Base-by-base conservation (phyloP, 768 basidiomycete genomes). In the Clavaria fumosa region DNA sequence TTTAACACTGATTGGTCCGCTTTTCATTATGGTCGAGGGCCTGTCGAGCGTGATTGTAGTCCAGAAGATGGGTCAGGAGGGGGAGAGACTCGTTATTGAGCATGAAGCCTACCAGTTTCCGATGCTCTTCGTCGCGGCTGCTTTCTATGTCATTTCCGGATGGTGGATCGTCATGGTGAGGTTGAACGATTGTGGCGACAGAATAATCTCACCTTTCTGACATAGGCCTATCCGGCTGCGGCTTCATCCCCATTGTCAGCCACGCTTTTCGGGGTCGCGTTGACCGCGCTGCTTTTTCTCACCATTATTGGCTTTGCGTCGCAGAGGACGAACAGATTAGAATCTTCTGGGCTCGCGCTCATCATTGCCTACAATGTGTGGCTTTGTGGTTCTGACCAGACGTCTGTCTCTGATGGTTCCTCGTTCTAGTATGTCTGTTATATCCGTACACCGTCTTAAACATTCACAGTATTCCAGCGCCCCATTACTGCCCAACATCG, bases 331-430 rank as follows among this genome's bases (percentile, higher is more conserved):
- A 93, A 93, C 49, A 81, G 93, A 34, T 79, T 95, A 39, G 91
- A 96, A 55, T 88, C 88, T 3, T 78, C 82, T 2, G 75, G 83
- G 34, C 72, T 96, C 19, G 78, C 85, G 3, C 63, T 91, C 19
- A 86, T 91, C 54, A 70, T 95, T 28, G 84, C 86, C 4, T 89
- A 85, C 55, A 86, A 86, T 45, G 70, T 90, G 23, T 90, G 88
- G 88, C 64, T 89, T 23, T 86, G 84, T 50, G 82, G 82, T 12
- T 78, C 81, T 46, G 79, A 82, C 53, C 70, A 74, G 45, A 69
- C 72, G 38, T 74, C 79, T 0, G 75, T 77, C 45, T 74, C 72
- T 19, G 76, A 81, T 50, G 71, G 77, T 7, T 72, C 75, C 23
- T 78, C 78, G 7, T 76, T 79, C 35, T 84, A 85, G 83, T 86